These are phyloP conservation scores for Malus fusca DNA, from an alignment of 306 rosid genomes.

Conservation along the genomic window DNA sequence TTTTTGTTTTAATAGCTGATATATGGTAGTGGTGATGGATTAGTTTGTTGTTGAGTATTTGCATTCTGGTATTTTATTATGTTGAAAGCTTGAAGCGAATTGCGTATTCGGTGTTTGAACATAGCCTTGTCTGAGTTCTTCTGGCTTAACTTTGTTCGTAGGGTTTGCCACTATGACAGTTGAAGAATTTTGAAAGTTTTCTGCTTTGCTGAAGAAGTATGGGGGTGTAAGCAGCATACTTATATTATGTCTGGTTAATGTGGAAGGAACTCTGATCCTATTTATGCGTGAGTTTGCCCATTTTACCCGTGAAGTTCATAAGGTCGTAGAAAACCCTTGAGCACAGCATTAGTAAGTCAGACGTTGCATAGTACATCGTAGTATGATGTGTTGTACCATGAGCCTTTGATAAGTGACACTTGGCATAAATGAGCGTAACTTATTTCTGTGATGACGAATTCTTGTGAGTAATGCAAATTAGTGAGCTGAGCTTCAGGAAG, in stretches of 20 bases:
- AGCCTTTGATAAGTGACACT: not conserved
- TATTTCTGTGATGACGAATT: not conserved
- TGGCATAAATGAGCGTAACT: constrained; percentile 5
- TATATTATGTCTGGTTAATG: not conserved
- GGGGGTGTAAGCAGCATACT: not conserved
- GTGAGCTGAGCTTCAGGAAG: constrained; percentile 12
- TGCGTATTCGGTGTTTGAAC: not conserved
- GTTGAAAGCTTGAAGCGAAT: not conserved
- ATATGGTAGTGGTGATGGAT: not conserved
- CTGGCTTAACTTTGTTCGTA: not conserved
- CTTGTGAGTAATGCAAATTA: not conserved
- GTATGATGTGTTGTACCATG: not conserved
- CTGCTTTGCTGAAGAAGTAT: not conserved
- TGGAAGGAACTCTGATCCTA: not conserved
- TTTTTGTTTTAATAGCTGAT: not conserved
- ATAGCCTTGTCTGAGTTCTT: not conserved
- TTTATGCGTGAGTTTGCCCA: not conserved
- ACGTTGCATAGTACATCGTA: not conserved
- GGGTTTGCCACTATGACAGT: not conserved
- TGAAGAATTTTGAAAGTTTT: not conserved
- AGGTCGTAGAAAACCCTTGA: not conserved
- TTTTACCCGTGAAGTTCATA: not conserved
- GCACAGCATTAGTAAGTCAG: not conserved
- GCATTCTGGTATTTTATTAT: not conserved
- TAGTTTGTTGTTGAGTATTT: not conserved